phyloP scores from a whole-genome alignment of 169 alveolate species.

The Eimeria tenella region DNA sequence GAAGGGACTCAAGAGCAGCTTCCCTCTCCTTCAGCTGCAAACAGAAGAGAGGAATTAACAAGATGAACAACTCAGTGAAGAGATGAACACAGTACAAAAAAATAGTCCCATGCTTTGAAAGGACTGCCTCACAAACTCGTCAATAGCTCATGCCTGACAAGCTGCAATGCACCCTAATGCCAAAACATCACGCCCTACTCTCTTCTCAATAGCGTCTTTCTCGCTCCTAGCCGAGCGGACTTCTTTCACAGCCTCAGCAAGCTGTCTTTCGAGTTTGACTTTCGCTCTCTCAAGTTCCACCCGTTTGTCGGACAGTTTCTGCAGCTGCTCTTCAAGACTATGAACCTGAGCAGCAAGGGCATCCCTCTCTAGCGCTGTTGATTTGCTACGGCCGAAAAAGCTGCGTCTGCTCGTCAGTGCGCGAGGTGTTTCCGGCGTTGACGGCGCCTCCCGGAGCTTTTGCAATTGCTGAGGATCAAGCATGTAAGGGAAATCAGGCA shows the following conservation, averaged over 20 bases:
- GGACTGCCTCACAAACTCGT: background rate
- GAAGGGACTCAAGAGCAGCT: slow-evolving; percentile 54
- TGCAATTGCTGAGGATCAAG: slow-evolving; percentile 19
- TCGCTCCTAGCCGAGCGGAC: slow-evolving; percentile 30
- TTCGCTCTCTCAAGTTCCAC: slow-evolving; percentile 52
- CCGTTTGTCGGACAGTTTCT: slow-evolving; percentile 57
- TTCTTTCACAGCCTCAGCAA: slow-evolving; percentile 44
- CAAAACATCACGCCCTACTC: background rate
- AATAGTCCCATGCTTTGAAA: background rate
- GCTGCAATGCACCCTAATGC: background rate
- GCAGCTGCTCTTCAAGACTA: slow-evolving; percentile 59
- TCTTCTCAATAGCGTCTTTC: background rate
- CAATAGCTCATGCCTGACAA: background rate
- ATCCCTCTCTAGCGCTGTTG: slow-evolving; percentile 63
- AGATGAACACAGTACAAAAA: background rate
- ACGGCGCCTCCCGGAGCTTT: slow-evolving; percentile 65
- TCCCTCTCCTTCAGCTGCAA: slow-evolving; percentile 63
- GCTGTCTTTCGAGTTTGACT: slow-evolving; percentile 63
- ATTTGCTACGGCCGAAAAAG: slow-evolving; percentile 64
- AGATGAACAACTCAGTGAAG: background rate
- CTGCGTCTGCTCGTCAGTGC: slow-evolving; percentile 37
- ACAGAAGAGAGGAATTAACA: background rate
- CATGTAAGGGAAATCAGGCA: background rate
- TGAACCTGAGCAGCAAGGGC: slow-evolving; percentile 62
- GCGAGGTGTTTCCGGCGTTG: slow-evolving; percentile 62